Conservation (phyloP, 176 grass and related monocot genomes). For the Bothriochloa decipiens region DNA sequence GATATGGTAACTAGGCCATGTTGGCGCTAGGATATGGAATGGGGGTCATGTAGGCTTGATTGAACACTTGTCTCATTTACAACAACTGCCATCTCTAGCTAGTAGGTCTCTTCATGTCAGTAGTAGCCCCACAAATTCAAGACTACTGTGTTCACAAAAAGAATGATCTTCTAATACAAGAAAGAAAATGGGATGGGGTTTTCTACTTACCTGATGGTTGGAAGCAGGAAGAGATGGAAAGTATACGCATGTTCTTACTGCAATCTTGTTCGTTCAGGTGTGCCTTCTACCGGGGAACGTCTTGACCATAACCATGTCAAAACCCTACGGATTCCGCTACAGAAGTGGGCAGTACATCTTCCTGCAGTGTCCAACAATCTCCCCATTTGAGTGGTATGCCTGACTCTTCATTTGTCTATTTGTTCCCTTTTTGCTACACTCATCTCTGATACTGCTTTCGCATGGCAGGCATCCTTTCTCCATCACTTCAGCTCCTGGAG, state of each 20-base stretch:
- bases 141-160: background rate
- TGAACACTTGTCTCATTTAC: constrained; percentile 5
- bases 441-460: constrained; percentile 3
- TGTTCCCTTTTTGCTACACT: background rate
- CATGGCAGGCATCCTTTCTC: constrained; percentile 82
- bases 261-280: constrained; percentile 52
- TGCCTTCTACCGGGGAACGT: constrained; percentile 86
- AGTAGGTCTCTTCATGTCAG: background rate
- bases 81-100: background rate
- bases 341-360: constrained; percentile 93
- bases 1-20: constrained; percentile 21
- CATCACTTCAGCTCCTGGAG: constrained; percentile 90
- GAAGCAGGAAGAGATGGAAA: background rate
- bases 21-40: background rate
- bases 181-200: background rate
- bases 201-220: background rate
- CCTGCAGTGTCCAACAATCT: constrained; percentile 85
- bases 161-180: background rate
- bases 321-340: constrained; percentile 87
- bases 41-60: background rate
- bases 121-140: background rate
- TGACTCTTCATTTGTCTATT: background rate
- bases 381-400: constrained; percentile 84
- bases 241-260: constrained; percentile 10
- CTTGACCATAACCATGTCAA: constrained; percentile 89